Conservation (phyloP, 2,329 filamentous ascomycete species). For the Colletotrichum lupini region DNA sequence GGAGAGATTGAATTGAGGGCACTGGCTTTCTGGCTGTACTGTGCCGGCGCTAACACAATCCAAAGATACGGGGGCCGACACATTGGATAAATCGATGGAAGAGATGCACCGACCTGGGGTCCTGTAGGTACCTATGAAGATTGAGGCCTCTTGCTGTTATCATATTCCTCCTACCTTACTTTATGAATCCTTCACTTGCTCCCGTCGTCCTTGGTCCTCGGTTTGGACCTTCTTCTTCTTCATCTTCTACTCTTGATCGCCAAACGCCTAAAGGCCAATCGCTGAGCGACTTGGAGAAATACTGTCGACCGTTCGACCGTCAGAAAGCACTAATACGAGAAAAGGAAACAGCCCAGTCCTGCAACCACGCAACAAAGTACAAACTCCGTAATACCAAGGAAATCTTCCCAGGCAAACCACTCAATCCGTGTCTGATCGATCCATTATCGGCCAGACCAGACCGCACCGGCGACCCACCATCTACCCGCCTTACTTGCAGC, state of each 20-base stretch:
- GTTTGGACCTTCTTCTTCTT: not conserved
- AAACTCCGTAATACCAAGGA: constrained; percentile 24
- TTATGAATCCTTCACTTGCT: not conserved
- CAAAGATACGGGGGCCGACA: not conserved
- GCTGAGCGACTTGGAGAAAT: not conserved
- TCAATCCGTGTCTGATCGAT: not conserved
- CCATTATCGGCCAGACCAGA: constrained; percentile 3
- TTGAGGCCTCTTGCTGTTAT: constrained; percentile 7
- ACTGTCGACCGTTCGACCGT: constrained; percentile 6
- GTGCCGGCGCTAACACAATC: constrained; percentile 23
- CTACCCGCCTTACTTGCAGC: not conserved
- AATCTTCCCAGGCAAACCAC: not conserved
- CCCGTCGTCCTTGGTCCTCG: not conserved
- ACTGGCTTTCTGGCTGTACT: constrained; percentile 25
- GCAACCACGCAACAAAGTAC: constrained; percentile 2
- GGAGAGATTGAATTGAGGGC: not conserved
- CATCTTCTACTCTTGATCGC: not conserved
- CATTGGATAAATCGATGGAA: not conserved
- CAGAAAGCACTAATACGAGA: constrained; percentile 26
- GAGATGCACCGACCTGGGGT: not conserved
- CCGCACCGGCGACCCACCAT: not conserved
- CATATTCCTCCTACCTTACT: not conserved
- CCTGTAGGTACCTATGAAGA: too few relatives aligned
- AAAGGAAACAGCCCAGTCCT: constrained; percentile 13
- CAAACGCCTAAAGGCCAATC: not conserved